Base-by-base conservation (phyloP, 2,329 filamentous ascomycete genomes). In the Raffaelea albimanens region DNA sequence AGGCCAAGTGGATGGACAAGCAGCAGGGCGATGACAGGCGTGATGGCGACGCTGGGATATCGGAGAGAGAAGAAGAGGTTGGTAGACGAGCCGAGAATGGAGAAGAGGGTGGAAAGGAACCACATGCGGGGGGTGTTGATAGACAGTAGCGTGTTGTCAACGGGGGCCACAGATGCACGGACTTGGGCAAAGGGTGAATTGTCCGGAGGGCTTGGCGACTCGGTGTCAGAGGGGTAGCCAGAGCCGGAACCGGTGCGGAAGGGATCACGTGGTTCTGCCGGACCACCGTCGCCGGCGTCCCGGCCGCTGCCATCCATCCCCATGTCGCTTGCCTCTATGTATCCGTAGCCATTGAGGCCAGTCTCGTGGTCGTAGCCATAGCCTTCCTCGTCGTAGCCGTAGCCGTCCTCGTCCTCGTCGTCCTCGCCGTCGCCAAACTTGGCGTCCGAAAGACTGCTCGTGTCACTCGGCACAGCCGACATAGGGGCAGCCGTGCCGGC, bases 41-140 rank as follows among this genome's bases (percentile, higher is more conserved):
- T 91, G 59, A 94, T 91, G 51, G 85, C 85, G 62, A 94, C 87
- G 63, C 87, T 93, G 23, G 88, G 88, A 72, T 93, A 94, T 76
- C 88, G 78, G 61, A 94, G 71, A 33, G 87, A 90, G 70, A 94
- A 95, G 68, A 94, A 93, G 38, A 94, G 69, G 63, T 93, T 93
- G 33, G 85, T 88, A 2, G 85, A 85, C 42, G 87, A 91, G 52
- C 87, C 87, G 36, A 89, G 75, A 34, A 93, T 73, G 9, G 87
- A 83, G 63, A 93, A 93, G 10, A 93, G 60, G 33, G 87, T 73
- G n/a, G 86, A 88, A 18, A 93, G 64, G 29, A 73, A 73, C 87
- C 87, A 93, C 87, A 93, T 93, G 46, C 87, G 85, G 34, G 87
- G 87, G 5, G 87, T 91, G 63, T 87, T 88, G 60, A 93, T 89